phyloP scores from a whole-genome alignment of 202 grass and related monocot genomes.

The Elaeis oleifera region DNA sequence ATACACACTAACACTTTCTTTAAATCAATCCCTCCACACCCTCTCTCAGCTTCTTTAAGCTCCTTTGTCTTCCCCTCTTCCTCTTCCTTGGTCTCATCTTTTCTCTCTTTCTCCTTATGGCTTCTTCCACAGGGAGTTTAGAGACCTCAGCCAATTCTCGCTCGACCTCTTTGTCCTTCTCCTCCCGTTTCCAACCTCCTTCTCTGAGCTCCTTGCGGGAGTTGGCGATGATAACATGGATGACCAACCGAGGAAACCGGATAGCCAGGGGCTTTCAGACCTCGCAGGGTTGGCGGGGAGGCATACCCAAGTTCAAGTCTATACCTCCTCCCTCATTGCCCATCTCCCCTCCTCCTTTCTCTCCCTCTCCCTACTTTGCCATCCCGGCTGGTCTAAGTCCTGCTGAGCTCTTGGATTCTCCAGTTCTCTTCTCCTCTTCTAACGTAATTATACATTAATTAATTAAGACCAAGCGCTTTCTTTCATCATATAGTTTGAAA shows the following conservation, averaged over 20 bases:
- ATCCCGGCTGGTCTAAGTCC: slow-evolving; percentile 42
- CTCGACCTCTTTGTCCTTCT: slow-evolving; percentile 14
- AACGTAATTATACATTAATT: slow-evolving; percentile 15
- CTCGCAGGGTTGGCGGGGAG: not conserved
- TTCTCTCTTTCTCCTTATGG: slow-evolving; percentile 9
- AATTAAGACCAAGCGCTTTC: too few relatives aligned
- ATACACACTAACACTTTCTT: not conserved
- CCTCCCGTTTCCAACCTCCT: slow-evolving; percentile 13
- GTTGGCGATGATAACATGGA: slow-evolving; percentile 5
- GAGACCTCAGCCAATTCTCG: slow-evolving; percentile 3
- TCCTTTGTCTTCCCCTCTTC: not conserved
- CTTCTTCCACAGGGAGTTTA: slow-evolving; percentile 25
- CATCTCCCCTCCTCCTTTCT: slow-evolving; percentile 26
- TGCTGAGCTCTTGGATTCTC: slow-evolving; percentile 41
- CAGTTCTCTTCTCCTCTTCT: slow-evolving; percentile 30
- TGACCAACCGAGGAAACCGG: not conserved
- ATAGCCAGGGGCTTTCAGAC: not conserved
- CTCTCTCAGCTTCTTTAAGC: not conserved
- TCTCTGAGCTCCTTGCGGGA: slow-evolving; percentile 34
- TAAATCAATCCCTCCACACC: not conserved
- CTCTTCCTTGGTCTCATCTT: not conserved
- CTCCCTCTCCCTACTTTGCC: slow-evolving; percentile 35
- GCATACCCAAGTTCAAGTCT: slow-evolving; percentile 44
- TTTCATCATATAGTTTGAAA: too few relatives aligned
- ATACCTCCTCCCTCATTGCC: slow-evolving; percentile 28